Conservation (phyloP, 495 filamentous ascomycete species). For the Neurospora intermedia region DNA sequence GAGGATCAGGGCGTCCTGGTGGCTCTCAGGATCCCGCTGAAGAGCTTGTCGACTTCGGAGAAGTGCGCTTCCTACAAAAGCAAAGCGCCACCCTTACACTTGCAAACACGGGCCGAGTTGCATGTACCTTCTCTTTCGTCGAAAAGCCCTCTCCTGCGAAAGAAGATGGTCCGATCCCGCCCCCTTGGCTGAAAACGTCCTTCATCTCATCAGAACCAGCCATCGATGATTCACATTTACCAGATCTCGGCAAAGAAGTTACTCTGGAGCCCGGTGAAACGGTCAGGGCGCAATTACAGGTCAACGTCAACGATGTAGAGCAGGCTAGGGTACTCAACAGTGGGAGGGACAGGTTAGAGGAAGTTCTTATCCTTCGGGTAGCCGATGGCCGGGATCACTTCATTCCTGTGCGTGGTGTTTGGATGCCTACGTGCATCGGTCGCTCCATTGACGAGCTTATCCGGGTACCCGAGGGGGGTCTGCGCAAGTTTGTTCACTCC, state of each 20-base stretch:
- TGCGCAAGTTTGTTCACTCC: conserved; percentile 33
- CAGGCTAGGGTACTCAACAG: conserved; percentile 66
- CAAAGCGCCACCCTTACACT: conserved; percentile 61
- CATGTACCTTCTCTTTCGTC: conserved; percentile 65
- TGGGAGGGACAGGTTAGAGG: conserved; percentile 54
- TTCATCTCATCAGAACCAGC: conserved; percentile 39
- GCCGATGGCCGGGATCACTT: conserved; percentile 83
- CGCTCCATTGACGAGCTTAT: conserved; percentile 75
- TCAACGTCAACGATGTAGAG: conserved; percentile 49
- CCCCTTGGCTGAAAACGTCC: conserved; percentile 57
- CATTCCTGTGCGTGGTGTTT: conserved; percentile 63
- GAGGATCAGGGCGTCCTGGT: conserved; percentile 12
- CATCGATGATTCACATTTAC: conserved; percentile 26
- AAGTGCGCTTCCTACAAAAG: conserved; percentile 54
- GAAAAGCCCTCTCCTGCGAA: conserved; percentile 48
- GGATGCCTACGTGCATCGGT: conserved; percentile 76
- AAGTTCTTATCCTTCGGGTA: conserved; percentile 84
- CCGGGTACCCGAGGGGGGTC: conserved; percentile 68
- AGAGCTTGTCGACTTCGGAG: conserved; percentile 65
- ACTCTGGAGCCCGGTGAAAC: conserved; percentile 77
- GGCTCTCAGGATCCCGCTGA: conserved; percentile 15
- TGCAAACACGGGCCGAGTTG: conserved; percentile 78
- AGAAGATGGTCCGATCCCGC: conserved; percentile 27
- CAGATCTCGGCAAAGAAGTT: conserved; percentile 37
- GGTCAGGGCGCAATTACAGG: conserved; percentile 52